Evolutionary conservation across 2,329 filamentous ascomycete species (phyloP), one percentile per base, ranked within the genome.

Genomic region (Aspergillus tubingensis): DNA sequence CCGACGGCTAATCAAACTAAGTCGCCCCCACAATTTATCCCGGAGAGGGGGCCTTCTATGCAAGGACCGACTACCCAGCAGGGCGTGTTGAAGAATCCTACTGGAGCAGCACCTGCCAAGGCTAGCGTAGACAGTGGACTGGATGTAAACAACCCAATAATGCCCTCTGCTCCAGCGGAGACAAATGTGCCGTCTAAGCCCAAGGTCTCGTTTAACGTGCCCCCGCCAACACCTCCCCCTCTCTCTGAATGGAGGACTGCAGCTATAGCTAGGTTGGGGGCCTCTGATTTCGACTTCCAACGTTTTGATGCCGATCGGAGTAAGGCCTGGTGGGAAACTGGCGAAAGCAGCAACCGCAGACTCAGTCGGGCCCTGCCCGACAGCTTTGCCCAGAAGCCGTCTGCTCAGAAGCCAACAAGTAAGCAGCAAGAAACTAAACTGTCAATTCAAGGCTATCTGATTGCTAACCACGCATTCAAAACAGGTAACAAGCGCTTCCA

Each of bases 241-340:
- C 67, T 79, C 25, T 75, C 75, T 17, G 90, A 93, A 71, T 92
- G 90, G 89, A 88, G 85, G 71, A 87, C 86, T 68, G 88, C 83
- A 7, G 85, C 84, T 0, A 81, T 88, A 36, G 88, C 88, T 36
- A 83, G 82, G 7, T 77, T 92, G 3, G 80, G 81, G 0, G 83
- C 84, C 1, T 72, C 80, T 1, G 76, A 90, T 54, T 81, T 91
- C 30, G 85, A 91, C 60, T 82, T 91, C 32, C 80, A 82, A 59
- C 75, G 79, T 19, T 61, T 74, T 15, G 70, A 75, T 38, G 67
- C 70, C 30, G 85, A 87, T 44, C 83, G 79, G 62, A 81, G 81
- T 62, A 83, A 84, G 65, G 80, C 90, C 1, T 96, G 91, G 91
- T 95, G 92, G 91, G 92, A 96, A 71, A 81, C 82, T 55, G 80